phyloP scores from a whole-genome alignment of 768 basidiomycete genomes.

The Lentinula sp. region DNA sequence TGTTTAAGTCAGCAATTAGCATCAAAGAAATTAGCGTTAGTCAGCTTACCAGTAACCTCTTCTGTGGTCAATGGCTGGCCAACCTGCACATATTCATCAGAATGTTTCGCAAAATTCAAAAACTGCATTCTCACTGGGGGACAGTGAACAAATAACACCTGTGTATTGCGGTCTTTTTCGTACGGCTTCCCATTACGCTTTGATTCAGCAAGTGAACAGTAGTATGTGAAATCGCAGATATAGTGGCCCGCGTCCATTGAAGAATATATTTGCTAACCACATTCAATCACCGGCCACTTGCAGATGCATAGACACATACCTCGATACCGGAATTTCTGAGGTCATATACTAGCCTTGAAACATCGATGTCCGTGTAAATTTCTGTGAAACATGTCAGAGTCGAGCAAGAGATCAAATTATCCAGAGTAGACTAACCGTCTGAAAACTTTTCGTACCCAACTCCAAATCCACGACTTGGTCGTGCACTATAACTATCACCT shows the following conservation, averaged over 20 bases:
- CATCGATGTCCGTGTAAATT: conserved; percentile 54
- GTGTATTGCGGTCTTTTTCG: conserved; percentile 35
- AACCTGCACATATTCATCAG: not conserved
- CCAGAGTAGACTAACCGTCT: conserved; percentile 18
- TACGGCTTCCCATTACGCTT: conserved; percentile 41
- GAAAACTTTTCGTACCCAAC: conserved; percentile 46
- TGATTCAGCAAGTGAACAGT: conserved; percentile 68
- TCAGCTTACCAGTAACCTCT: conserved; percentile 42
- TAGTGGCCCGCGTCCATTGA: conserved; percentile 77
- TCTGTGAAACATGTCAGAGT: conserved; percentile 18
- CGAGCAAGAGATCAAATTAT: not conserved
- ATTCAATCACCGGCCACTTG: too few relatives aligned
- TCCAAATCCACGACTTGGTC: conserved; percentile 39
- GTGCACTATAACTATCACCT: conserved; percentile 25
- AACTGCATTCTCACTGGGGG: conserved; percentile 37
- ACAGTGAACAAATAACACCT: conserved; percentile 68
- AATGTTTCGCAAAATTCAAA: not conserved
- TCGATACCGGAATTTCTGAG: conserved; percentile 45
- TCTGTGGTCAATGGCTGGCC: conserved; percentile 58
- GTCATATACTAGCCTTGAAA: conserved; percentile 49
- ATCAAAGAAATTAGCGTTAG: too few relatives aligned
- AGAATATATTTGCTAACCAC: conserved; percentile 54
- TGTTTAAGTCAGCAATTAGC: not conserved
- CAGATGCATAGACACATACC: conserved; percentile 22
- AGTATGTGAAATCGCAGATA: conserved; percentile 73